Evolutionary conservation across 2,329 filamentous ascomycete genomes (phyloP), one percentile per base, ranked within the genome.

Genomic region (Ophiocordyceps unilateralis): DNA sequence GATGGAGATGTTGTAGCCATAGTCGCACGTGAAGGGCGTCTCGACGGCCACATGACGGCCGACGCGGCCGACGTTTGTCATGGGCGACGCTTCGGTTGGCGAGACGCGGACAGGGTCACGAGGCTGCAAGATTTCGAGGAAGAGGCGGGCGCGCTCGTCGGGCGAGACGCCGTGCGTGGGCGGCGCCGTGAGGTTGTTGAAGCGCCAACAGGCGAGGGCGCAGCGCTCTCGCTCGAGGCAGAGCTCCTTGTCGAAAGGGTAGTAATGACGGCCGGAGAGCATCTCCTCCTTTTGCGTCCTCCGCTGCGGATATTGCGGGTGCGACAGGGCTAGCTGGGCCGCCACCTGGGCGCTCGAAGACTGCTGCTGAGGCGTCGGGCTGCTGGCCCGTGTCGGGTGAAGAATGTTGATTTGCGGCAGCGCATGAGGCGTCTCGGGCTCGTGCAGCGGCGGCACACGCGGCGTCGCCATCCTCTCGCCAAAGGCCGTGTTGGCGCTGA

Each of bases 1-100:
- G 50, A 98, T 83, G 40, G 74, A 74, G 52, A 96, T 82, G 58
- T 98, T 96, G 64, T 94, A 96, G 1, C 91, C 91, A 55, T 95
- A 95, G 54, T 95, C 87, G 58, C 89, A 95, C 40, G 72, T 79
- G 59, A 98, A 96, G 0, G 89, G 89, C 3, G 83, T 78, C 54
- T 94, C 86, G 22, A 98, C 82, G 37, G 80, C 69, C 5, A 84
- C 81, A 44, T 81, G 76, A 15, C 78, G 73, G n/a, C 85, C 85
- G 5, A 91, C 73, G 21, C 68, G 73, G 44, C 74, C 83, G 44
- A 66, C 56, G 51, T 72, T 69, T 36, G 68, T 69, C 43, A 72
- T 58, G 10, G 70, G 62, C 39, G 70, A 68, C 34, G 66, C 63
- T 50, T 70, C 61, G 6, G 67, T 66, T 2, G 72, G 72, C n/a